These are phyloP conservation scores for Steccherinum ochraceum DNA, from an alignment of 768 basidiomycete genomes.

Conservation along the genomic window DNA sequence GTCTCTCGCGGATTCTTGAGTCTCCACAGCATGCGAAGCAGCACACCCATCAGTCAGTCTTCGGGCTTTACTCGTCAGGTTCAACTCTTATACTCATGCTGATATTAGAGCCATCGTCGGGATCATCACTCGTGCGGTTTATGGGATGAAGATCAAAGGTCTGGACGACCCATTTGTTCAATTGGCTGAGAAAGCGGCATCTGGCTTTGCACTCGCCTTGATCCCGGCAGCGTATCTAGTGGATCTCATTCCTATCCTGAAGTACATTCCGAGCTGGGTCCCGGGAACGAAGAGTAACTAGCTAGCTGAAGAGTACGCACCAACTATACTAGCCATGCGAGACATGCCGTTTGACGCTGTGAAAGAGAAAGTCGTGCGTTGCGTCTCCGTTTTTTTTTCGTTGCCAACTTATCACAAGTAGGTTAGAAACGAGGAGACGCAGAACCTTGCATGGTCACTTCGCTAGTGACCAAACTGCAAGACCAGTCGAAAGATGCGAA, in stretches of 20 bases:
- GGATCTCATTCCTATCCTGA: neutral
- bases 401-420: neutral
- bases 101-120: slow-evolving; percentile 29
- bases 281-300: neutral
- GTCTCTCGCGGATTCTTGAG: slow-evolving; percentile 26
- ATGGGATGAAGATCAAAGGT: slow-evolving; percentile 33
- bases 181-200: slow-evolving; percentile 29
- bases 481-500: neutral
- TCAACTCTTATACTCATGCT: neutral
- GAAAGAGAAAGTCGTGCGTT: neutral
- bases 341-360: neutral
- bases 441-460: neutral
- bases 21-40: slow-evolving; percentile 30
- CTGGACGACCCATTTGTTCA: slow-evolving; percentile 35
- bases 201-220: slow-evolving; percentile 12
- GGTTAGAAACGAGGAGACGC: neutral
- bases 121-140: slow-evolving; percentile 32
- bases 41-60: slow-evolving; percentile 30
- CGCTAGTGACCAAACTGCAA: neutral
- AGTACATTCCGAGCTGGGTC: neutral
- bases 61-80: neutral
- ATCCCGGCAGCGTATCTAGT: neutral
- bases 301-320: neutral
- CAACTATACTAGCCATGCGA: neutral
- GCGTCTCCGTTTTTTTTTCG: neutral